Evolutionary conservation across 129 eudicot genomes (phyloP).

Genomic region (Erigeron canadensis): DNA sequence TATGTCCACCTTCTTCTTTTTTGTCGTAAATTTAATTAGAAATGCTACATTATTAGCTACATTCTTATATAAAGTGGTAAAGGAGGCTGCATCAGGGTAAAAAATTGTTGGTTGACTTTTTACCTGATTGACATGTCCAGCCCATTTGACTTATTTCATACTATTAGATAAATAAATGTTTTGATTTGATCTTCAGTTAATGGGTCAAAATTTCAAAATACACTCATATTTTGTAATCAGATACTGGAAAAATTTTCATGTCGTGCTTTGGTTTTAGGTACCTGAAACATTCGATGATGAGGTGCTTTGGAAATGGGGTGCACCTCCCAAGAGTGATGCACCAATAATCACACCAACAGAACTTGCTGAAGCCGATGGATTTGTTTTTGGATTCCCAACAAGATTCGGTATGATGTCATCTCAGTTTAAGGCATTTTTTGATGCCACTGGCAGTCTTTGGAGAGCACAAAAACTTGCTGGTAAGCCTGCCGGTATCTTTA

Average conservation of each 20-base stretch:
- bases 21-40: no score
- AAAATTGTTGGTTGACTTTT: no score
- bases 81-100: no score
- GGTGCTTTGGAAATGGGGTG: conserved; percentile 80
- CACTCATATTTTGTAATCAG: background rate
- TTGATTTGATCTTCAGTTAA: no score
- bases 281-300: conserved; percentile 71
- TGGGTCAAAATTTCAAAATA: no score
- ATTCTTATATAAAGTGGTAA: no score
- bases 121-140: no score
- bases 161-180: no score
- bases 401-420: conserved; percentile 91
- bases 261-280: conserved; percentile 44
- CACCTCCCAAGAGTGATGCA: conserved; percentile 75
- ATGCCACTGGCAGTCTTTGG: conserved; percentile 88
- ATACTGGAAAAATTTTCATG: background rate
- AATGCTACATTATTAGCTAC: no score
- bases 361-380: conserved; percentile 90
- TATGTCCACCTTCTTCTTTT: no score
- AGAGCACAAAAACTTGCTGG: conserved; percentile 90
- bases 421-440: conserved; percentile 83
- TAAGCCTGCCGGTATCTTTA: conserved; percentile 89
- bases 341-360: conserved; percentile 65
- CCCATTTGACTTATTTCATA: no score
- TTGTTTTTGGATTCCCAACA: conserved; percentile 85